Conservation (phyloP, 2,329 filamentous ascomycete genomes). For the Geosmithia flava region DNA sequence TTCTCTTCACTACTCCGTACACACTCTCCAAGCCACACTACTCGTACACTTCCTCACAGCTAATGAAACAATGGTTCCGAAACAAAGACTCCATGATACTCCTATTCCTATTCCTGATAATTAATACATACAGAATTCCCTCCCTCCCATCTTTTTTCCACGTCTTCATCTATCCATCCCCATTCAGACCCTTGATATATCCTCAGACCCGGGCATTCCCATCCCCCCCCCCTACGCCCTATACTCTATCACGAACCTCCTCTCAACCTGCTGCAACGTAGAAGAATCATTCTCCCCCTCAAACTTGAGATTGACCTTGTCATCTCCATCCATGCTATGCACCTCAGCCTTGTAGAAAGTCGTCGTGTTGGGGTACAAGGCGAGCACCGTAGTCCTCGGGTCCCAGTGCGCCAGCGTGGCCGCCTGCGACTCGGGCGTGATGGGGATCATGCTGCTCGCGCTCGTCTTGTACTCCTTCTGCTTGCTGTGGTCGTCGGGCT, state of each 20-base stretch:
- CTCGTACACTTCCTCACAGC: too few relatives aligned
- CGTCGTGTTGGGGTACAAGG: slow-evolving; percentile 71
- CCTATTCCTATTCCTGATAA: too few relatives aligned
- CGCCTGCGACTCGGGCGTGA: slow-evolving; percentile 41
- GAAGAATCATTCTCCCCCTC: slow-evolving; percentile 67
- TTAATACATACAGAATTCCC: too few relatives aligned
- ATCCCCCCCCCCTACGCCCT: slow-evolving; percentile 26
- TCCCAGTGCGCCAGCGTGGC: slow-evolving; percentile 47
- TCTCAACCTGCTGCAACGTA: slow-evolving; percentile 63
- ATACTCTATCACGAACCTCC: slow-evolving; percentile 67
- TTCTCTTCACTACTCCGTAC: too few relatives aligned
- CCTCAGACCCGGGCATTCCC: too few relatives aligned
- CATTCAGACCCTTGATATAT: too few relatives aligned
- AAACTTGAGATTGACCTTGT: slow-evolving; percentile 56
- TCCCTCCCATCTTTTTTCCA: too few relatives aligned
- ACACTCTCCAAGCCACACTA: too few relatives aligned
- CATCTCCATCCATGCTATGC: slow-evolving; percentile 48
- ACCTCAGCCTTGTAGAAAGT: slow-evolving; percentile 80
- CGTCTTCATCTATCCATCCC: too few relatives aligned
- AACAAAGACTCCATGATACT: too few relatives aligned
- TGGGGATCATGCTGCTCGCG: slow-evolving; percentile 65
- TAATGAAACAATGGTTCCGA: too few relatives aligned
- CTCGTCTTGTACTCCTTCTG: slow-evolving; percentile 59
- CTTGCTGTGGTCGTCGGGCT: slow-evolving; percentile 58
- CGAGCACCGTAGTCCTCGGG: slow-evolving; percentile 59